phyloP scores from a whole-genome alignment of 805 yeast species.

The Diddensiella santjacobensis region DNA sequence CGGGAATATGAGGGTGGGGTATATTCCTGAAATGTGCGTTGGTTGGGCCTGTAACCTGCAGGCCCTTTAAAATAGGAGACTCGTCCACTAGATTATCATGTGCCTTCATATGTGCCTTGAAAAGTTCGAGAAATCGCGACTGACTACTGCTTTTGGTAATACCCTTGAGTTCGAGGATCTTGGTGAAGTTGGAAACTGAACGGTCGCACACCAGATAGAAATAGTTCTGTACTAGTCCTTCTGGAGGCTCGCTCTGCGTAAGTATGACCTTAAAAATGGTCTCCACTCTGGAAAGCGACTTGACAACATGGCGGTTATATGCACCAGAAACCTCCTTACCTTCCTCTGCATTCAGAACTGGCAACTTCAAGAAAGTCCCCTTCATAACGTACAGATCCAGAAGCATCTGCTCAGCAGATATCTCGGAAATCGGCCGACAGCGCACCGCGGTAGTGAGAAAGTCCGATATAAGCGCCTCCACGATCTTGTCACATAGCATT shows the following conservation, averaged over 20 bases:
- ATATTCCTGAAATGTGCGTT: background rate
- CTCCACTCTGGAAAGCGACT: conserved; percentile 47
- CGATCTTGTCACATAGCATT: conserved; percentile 68
- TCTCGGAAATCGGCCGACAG: conserved; percentile 64
- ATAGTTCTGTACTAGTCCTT: conserved; percentile 59
- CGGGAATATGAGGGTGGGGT: background rate
- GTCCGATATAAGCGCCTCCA: conserved; percentile 58
- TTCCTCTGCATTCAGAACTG: conserved; percentile 24
- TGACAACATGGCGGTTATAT: conserved; percentile 43
- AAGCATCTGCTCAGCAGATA: conserved; percentile 74
- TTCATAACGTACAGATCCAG: conserved; percentile 68
- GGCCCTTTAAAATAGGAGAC: conserved; percentile 25
- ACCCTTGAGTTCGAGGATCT: conserved; percentile 62
- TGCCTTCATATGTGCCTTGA: conserved; percentile 36
- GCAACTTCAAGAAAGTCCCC: conserved; percentile 40
- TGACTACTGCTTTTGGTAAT: conserved; percentile 38
- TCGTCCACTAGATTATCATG: conserved; percentile 34
- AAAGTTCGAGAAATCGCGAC: conserved; percentile 38
- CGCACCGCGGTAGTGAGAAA: conserved; percentile 55
- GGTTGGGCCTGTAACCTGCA: conserved; percentile 8
- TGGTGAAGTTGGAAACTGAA: conserved; percentile 57
- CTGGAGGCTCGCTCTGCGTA: conserved; percentile 63
- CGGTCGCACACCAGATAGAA: conserved; percentile 64
- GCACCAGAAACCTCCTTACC: conserved; percentile 25
- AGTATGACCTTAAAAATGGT: conserved; percentile 64